phyloP scores from a whole-genome alignment of 306 rosid species.

The Acmispon strigosus region DNA sequence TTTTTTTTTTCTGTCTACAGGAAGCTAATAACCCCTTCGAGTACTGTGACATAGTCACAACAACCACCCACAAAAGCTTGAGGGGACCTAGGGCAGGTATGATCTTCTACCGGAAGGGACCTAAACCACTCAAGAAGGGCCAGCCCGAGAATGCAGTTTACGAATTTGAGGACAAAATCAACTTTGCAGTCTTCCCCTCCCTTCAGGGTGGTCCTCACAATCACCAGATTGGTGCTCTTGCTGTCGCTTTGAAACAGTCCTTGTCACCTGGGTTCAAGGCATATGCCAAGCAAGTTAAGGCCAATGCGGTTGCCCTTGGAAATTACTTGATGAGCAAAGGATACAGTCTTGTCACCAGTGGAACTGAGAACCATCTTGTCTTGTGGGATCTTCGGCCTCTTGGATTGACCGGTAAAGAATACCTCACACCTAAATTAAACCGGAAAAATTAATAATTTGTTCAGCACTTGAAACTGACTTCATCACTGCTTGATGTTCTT shows the following conservation, averaged over 20 bases:
- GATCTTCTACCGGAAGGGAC: conserved; percentile 96
- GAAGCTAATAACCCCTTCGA: conserved; percentile 87
- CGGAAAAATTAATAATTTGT: background rate
- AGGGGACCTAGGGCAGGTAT: conserved; percentile 95
- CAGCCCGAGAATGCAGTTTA: conserved; percentile 81
- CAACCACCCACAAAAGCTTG: conserved; percentile 96
- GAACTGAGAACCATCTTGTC: conserved; percentile 97
- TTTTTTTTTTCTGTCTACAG: conserved; percentile 17
- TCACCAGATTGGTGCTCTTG: conserved; percentile 96
- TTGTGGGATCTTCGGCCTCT: conserved; percentile 98
- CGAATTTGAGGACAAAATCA: conserved; percentile 88
- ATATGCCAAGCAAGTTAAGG: conserved; percentile 93
- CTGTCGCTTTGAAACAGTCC: conserved; percentile 92
- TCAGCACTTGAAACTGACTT: background rate
- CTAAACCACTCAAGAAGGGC: conserved; percentile 91
- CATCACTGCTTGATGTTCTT: conserved; percentile 16
- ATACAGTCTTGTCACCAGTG: conserved; percentile 89
- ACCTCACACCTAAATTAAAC: background rate
- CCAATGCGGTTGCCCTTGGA: conserved; percentile 93
- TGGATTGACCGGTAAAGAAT: conserved; percentile 81
- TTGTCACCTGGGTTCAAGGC: conserved; percentile 69
- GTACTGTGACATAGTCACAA: conserved; percentile 84
- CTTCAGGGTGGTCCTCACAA: conserved; percentile 99
- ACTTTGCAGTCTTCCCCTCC: conserved; percentile 90
- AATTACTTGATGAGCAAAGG: conserved; percentile 71